These are phyloP conservation scores for Ceratobasidium sp. DNA, from an alignment of 1,284 basidiomycete genomes.

Conservation along the genomic window DNA sequence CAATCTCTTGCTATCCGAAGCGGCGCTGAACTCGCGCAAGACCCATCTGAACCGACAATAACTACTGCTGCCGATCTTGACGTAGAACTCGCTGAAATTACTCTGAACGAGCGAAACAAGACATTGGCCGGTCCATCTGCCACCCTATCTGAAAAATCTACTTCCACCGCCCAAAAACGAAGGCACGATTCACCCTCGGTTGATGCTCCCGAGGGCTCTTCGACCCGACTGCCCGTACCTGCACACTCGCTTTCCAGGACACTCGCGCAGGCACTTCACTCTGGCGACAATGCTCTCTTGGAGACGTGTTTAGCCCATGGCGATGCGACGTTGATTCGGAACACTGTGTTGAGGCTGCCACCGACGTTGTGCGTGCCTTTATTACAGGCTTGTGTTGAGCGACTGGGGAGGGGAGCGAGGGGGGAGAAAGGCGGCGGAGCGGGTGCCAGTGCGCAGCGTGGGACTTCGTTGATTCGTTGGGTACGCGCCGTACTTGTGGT, in stretches of 20 bases:
- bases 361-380: conserved; percentile 90
- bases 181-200: conserved; percentile 52
- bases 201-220: conserved; percentile 46
- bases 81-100: conserved; percentile 87
- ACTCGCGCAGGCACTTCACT: conserved; percentile 96
- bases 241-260: conserved; percentile 93
- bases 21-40: conserved; percentile 70
- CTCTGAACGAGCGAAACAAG: conserved; percentile 86
- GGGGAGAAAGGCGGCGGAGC: conserved; percentile 80
- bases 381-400: conserved; percentile 88
- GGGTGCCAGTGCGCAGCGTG: conserved; percentile 86
- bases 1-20: conserved; percentile 68
- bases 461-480: conserved; percentile 88
- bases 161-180: conserved; percentile 53
- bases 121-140: conserved; percentile 64
- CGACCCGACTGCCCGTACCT: conserved; percentile 65
- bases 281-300: conserved; percentile 87
- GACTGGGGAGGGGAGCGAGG: conserved; percentile 82
- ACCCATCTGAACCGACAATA: conserved; percentile 65
- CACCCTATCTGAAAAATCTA: conserved; percentile 52
- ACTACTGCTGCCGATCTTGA: conserved; percentile 77
- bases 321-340: conserved; percentile 81
- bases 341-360: conserved; percentile 89
- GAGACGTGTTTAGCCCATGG: conserved; percentile 91
- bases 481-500: conserved; percentile 86